These are phyloP conservation scores for Mortierella alpina DNA, from an alignment of 192 early-diverging fungal species.

Conservation along the genomic window DNA sequence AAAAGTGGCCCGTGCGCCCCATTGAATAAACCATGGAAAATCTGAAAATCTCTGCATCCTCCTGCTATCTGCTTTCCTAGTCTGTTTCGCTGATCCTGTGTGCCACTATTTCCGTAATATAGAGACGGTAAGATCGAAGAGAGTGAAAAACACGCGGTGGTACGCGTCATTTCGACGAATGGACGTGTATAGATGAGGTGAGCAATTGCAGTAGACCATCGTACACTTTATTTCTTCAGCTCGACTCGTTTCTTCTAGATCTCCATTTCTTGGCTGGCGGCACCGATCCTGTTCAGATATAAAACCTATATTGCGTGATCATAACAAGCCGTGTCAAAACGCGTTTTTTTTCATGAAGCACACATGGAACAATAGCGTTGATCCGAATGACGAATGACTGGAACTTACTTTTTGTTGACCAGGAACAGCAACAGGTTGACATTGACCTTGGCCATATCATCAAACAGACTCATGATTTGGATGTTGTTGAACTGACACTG, in stretches of 20 bases:
- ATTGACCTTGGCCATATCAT: conserved; percentile 93
- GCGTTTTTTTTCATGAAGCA: neutral
- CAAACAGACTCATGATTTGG: conserved; percentile 91
- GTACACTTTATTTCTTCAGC: neutral
- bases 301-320: neutral
- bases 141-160: neutral
- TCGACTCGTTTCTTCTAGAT: neutral
- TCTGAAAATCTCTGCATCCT: no score
- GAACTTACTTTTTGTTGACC: conserved; percentile 94
- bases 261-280: neutral
- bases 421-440: conserved; percentile 95
- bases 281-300: neutral
- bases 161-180: no score
- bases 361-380: neutral
- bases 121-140: neutral
- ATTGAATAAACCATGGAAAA: no score
- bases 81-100: no score
- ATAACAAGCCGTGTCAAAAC: neutral
- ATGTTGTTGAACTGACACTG: conserved; percentile 95
- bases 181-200: no score
- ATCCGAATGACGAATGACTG: neutral
- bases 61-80: no score
- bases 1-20: neutral
- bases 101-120: no score
- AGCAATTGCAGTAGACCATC: no score